phyloP scores from a whole-genome alignment of 257 asterid genomes.

The Rehmannia glutinosa region DNA sequence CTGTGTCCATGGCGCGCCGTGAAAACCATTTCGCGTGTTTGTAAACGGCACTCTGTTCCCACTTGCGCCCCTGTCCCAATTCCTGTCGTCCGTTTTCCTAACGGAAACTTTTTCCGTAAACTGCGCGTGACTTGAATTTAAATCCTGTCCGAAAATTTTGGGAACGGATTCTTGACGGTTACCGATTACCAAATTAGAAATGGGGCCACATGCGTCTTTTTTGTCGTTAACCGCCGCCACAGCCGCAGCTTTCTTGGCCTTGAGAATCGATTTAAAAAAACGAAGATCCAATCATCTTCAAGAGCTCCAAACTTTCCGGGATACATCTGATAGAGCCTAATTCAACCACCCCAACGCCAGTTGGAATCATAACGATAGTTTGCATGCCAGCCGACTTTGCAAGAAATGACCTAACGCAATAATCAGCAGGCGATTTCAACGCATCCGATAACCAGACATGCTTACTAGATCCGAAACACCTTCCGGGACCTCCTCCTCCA shows the following conservation, averaged over 20 bases:
- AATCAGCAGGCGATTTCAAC: slow-evolving; percentile 41
- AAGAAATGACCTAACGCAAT: slow-evolving; percentile 77
- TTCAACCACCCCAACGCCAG: slow-evolving; percentile 86
- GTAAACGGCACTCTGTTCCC: slow-evolving; percentile 37
- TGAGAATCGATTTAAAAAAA: slow-evolving; percentile 44
- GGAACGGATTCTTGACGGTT: slow-evolving; percentile 36
- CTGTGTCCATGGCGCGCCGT: slow-evolving; percentile 35
- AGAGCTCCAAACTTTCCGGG: slow-evolving; percentile 56
- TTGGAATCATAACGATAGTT: slow-evolving; percentile 81
- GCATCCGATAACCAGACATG: slow-evolving; percentile 67
- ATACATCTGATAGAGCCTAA: slow-evolving; percentile 78
- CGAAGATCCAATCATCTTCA: slow-evolving; percentile 47
- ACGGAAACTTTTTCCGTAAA: slow-evolving; percentile 40
- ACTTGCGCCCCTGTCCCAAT: slow-evolving; percentile 30
- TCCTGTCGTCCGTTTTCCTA: slow-evolving; percentile 38
- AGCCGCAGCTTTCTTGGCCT: slow-evolving; percentile 44
- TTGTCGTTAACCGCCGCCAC: slow-evolving; percentile 28
- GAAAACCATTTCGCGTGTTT: slow-evolving; percentile 43
- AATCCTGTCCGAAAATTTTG: slow-evolving; percentile 72
- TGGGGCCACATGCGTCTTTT: slow-evolving; percentile 23
- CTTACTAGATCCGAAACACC: slow-evolving; percentile 59
- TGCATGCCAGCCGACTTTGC: slow-evolving; percentile 87
- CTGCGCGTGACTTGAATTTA: slow-evolving; percentile 30
- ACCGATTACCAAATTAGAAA: slow-evolving; percentile 27
- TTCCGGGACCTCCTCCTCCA: slow-evolving; percentile 93